A percentile compares a stretch with the other conserved stretches of the same genome.
Evolutionary conservation across 306 rosid species (phyloP).

Genomic region (Styphnolobium japonicum): DNA sequence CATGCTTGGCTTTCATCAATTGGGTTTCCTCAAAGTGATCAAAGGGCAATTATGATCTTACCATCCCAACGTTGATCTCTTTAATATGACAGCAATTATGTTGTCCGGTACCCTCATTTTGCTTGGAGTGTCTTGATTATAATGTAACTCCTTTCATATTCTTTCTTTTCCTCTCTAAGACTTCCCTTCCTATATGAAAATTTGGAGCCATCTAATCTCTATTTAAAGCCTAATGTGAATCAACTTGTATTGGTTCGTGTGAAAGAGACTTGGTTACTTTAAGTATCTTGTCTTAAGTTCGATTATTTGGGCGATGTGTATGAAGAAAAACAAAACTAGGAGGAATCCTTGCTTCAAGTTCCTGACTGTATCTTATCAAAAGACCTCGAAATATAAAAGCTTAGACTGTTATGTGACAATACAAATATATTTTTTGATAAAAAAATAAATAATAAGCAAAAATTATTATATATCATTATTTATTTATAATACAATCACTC

Average conservation of each 20-base stretch:
- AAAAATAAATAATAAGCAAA: no score
- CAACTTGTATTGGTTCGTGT: no score
- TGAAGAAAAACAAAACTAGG: no score
- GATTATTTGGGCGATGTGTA: no score
- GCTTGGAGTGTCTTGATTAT: not conserved
- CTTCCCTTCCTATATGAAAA: not conserved
- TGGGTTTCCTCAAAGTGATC: conserved; percentile 33
- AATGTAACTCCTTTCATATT: not conserved
- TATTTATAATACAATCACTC: not conserved
- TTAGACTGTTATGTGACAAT: not conserved
- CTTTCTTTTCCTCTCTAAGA: not conserved
- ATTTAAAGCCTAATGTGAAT: no score
- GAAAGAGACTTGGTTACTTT: no score
- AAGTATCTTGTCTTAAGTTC: no score
- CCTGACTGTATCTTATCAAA: no score
- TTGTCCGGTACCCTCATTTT: conserved; percentile 23
- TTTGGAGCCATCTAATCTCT: not conserved
- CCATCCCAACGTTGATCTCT: conserved; percentile 37
- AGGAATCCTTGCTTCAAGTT: no score
- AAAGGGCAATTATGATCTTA: conserved; percentile 41
- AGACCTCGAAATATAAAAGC: not conserved
- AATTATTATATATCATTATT: no score
- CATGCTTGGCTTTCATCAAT: conserved; percentile 35
- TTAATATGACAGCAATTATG: conserved; percentile 19
- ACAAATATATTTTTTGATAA: no score